phyloP scores from a whole-genome alignment of 2,329 filamentous ascomycete genomes.

The Colletotrichum shisoi region DNA sequence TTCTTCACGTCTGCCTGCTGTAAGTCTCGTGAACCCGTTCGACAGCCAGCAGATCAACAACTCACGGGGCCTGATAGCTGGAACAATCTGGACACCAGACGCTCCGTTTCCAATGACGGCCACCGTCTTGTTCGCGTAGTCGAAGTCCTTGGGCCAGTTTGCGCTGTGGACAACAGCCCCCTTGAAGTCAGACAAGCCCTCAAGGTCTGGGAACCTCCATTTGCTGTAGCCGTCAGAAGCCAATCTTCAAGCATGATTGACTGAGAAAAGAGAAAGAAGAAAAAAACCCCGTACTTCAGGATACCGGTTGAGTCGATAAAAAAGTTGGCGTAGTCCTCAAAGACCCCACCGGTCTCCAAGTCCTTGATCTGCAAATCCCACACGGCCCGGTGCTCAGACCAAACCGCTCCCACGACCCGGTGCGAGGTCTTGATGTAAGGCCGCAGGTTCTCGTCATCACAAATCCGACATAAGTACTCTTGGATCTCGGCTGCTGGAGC shows the following conservation, averaged over 20 bases:
- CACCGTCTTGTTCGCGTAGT: slow-evolving; percentile 59
- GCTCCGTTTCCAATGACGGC: slow-evolving; percentile 66
- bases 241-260: neutral
- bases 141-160: slow-evolving; percentile 60
- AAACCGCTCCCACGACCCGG: slow-evolving; percentile 53
- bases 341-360: slow-evolving; percentile 50
- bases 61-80: slow-evolving; percentile 57
- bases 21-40: slow-evolving; percentile 7
- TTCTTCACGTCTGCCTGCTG: slow-evolving; percentile 50
- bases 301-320: slow-evolving; percentile 61
- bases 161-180: slow-evolving; percentile 63
- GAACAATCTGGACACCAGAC: slow-evolving; percentile 62
- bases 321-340: slow-evolving; percentile 58
- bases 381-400: slow-evolving; percentile 54
- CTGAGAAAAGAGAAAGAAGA: no score
- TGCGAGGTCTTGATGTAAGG: slow-evolving; percentile 55
- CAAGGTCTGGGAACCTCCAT: slow-evolving; percentile 62
- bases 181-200: slow-evolving; percentile 56
- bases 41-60: neutral
- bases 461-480: slow-evolving; percentile 59
- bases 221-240: slow-evolving; percentile 49
- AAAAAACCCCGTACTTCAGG: slow-evolving; percentile 64
- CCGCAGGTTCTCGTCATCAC: slow-evolving; percentile 57
- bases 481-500: slow-evolving; percentile 63
- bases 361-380: slow-evolving; percentile 56